Conservation (phyloP, 1,284 basidiomycete species). For the Crocinoboletus sp. region DNA sequence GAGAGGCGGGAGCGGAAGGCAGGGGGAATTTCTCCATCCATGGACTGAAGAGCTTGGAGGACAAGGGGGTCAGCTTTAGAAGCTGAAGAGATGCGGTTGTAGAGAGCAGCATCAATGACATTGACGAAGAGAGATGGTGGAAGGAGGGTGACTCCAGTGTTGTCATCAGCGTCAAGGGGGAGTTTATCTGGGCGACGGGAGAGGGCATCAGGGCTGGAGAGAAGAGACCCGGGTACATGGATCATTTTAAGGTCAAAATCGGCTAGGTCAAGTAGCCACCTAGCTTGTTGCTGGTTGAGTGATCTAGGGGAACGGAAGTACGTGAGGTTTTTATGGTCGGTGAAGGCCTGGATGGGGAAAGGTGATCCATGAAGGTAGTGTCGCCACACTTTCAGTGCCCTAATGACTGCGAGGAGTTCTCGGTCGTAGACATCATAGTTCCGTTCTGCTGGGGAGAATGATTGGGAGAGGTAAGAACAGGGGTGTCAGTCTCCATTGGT, state of each 20-base stretch:
- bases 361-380: neutral
- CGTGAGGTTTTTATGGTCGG: neutral
- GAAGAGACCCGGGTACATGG: neutral
- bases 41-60: neutral
- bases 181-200: neutral
- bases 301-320: neutral
- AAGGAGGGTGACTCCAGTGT: neutral
- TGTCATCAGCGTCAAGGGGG: no score
- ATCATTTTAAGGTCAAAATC: neutral
- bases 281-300: neutral
- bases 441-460: neutral
- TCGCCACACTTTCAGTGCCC: neutral
- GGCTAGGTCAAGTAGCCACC: rapidly evolving
- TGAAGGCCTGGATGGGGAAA: no score
- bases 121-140: neutral
- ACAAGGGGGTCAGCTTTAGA: no score
- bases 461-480: neutral
- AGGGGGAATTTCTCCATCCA: neutral
- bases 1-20: neutral
- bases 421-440: neutral
- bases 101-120: neutral
- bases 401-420: neutral
- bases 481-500: neutral
- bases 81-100: no score
- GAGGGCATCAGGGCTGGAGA: neutral